A percentile compares a stretch with the other conserved stretches of the same genome.
These are phyloP conservation scores for Psilocybe azurescens DNA, from an alignment of 768 basidiomycete genomes.

Conservation along the genomic window DNA sequence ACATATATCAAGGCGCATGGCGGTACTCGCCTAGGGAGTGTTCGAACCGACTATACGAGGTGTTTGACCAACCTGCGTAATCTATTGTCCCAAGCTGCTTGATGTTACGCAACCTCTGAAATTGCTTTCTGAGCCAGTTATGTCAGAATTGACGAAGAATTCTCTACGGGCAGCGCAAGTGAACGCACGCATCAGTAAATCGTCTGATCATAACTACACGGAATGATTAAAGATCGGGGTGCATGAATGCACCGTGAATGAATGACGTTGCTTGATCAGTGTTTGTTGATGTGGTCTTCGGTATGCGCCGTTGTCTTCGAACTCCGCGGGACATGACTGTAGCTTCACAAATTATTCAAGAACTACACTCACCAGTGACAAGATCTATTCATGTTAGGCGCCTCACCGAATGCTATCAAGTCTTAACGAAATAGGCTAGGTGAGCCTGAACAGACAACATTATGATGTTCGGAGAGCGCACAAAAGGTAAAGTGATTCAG, in stretches of 20 bases:
- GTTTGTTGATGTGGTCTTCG: no score
- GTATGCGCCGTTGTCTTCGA: no score
- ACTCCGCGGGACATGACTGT: no score
- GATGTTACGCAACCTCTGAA: slow-evolving; percentile 77
- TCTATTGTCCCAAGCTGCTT: slow-evolving; percentile 83
- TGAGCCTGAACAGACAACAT: no score
- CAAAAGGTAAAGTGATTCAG: no score
- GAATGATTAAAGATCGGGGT: background rate
- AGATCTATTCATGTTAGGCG: no score
- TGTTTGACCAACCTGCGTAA: slow-evolving; percentile 72
- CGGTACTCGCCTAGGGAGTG: slow-evolving; percentile 71
- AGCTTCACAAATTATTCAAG: no score
- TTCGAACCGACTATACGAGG: slow-evolving; percentile 83
- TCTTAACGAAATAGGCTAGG: no score
- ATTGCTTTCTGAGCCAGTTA: slow-evolving; percentile 56
- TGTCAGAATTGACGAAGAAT: slow-evolving; percentile 1
- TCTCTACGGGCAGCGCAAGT: background rate
- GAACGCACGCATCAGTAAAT: slow-evolving; percentile 73
- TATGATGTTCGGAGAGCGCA: no score
- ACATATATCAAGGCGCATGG: slow-evolving; percentile 5
- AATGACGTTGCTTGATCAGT: no score
- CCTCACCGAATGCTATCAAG: no score
- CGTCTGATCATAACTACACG: slow-evolving; percentile 27
- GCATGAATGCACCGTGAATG: slow-evolving; percentile 1
- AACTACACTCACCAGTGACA: no score